phyloP scores from a whole-genome alignment of 176 grass and related monocot genomes.

The Avena sativa region DNA sequence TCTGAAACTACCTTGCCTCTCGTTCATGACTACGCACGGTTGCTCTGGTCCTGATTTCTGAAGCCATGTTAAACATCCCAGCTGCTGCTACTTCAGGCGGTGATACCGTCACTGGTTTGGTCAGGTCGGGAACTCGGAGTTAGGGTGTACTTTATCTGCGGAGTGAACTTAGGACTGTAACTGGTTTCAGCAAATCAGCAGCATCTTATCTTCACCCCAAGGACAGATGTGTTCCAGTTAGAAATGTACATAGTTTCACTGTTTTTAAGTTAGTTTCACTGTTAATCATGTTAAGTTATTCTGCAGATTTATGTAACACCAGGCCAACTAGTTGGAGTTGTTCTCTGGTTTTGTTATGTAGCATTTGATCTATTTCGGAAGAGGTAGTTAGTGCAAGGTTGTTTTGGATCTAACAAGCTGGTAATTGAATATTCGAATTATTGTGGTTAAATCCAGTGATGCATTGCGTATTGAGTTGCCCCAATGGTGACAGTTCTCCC shows the following conservation, averaged over 20 bases:
- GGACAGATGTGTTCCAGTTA: not conserved
- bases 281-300: not conserved
- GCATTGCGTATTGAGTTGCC: too few species aligned
- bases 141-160: not conserved
- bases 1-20: not conserved
- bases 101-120: not conserved
- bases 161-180: not conserved
- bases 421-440: too few species aligned
- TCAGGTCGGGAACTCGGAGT: not conserved
- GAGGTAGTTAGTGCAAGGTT: too few species aligned
- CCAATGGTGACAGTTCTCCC: too few species aligned
- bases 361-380: too few species aligned
- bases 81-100: not conserved
- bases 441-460: too few species aligned
- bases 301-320: not conserved
- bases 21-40: too few species aligned
- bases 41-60: conserved; percentile 4
- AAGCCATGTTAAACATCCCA: not conserved
- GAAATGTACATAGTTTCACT: not conserved
- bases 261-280: not conserved
- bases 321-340: not conserved
- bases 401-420: too few species aligned
- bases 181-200: not conserved
- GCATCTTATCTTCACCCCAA: not conserved
- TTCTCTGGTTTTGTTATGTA: too few species aligned